Evolutionary conservation across 2,329 filamentous ascomycete species (phyloP).

Genomic region (Emergomyces orientalis): DNA sequence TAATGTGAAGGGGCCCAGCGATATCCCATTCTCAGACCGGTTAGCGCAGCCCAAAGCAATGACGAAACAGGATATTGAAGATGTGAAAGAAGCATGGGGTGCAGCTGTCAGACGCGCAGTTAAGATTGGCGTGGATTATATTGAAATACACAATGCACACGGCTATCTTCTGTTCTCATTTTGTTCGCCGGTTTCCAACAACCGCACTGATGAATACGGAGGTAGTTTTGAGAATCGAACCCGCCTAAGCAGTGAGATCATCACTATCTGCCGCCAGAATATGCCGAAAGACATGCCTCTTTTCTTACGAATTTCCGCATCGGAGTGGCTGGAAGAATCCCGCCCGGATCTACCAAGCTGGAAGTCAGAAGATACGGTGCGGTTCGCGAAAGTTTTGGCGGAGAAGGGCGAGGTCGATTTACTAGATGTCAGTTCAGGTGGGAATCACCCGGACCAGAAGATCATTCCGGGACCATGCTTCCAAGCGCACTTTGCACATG

Average conservation of each 20-base stretch:
- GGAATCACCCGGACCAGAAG: conserved; percentile 49
- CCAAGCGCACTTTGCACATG: conserved; percentile 63
- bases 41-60: conserved; percentile 53
- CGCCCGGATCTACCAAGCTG: conserved; percentile 52
- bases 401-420: conserved; percentile 63
- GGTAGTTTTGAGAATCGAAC: conserved; percentile 54
- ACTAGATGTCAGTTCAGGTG: conserved; percentile 71
- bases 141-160: conserved; percentile 74
- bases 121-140: conserved; percentile 62
- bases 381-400: conserved; percentile 58
- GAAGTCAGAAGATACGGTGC: conserved; percentile 55
- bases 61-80: conserved; percentile 58
- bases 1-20: conserved; percentile 48
- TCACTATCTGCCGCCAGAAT: conserved; percentile 50
- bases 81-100: conserved; percentile 54
- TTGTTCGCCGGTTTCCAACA: conserved; percentile 59
- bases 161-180: conserved; percentile 67
- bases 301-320: conserved; percentile 63
- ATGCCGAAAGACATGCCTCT: conserved; percentile 62
- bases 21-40: conserved; percentile 49
- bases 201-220: conserved; percentile 50
- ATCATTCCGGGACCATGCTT: conserved; percentile 50
- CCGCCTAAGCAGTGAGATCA: conserved; percentile 58
- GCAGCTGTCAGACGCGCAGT: conserved; percentile 52
- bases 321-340: conserved; percentile 62